Conservation (phyloP, 140 eudicot genomes). For the Artemisia princeps region DNA sequence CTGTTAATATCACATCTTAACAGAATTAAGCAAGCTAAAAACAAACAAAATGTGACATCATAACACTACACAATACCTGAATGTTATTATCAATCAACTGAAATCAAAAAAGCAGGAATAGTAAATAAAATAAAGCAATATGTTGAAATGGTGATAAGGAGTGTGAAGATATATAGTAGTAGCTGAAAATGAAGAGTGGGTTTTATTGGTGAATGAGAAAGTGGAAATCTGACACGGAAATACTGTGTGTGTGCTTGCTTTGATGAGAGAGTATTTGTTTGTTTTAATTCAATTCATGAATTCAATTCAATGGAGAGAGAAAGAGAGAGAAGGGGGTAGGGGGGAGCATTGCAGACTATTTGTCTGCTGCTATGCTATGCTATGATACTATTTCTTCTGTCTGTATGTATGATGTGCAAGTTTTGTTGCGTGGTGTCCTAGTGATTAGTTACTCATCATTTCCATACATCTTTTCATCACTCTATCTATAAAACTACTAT, state of each 20-base stretch:
- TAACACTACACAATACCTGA: too few species aligned
- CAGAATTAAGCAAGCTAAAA: too few species aligned
- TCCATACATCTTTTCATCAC: too few species aligned
- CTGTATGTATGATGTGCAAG: constrained; percentile 21
- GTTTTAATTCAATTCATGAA: constrained; percentile 14
- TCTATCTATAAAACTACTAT: too few species aligned
- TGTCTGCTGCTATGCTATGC: constrained; percentile 30
- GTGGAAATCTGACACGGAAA: constrained; percentile 37
- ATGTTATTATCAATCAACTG: too few species aligned
- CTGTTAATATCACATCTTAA: too few species aligned
- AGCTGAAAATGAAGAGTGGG: constrained; percentile 22
- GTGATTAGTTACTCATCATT: not conserved
- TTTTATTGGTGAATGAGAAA: constrained; percentile 30
- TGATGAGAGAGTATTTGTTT: constrained; percentile 13
- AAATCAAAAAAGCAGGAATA: too few species aligned
- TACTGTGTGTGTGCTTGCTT: not conserved
- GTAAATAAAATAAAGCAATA: too few species aligned
- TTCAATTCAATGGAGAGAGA: constrained; percentile 39
- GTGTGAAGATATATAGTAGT: not conserved
- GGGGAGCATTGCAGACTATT: constrained; percentile 30
- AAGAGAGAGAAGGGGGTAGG: not conserved
- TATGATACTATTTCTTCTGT: constrained; percentile 12
- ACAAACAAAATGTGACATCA: too few species aligned
- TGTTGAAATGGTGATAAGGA: not conserved
- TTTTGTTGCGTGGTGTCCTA: constrained; percentile 17